These are phyloP conservation scores for Aspergillus saccharolyticus DNA, from an alignment of 495 filamentous ascomycete species.

Conservation along the genomic window DNA sequence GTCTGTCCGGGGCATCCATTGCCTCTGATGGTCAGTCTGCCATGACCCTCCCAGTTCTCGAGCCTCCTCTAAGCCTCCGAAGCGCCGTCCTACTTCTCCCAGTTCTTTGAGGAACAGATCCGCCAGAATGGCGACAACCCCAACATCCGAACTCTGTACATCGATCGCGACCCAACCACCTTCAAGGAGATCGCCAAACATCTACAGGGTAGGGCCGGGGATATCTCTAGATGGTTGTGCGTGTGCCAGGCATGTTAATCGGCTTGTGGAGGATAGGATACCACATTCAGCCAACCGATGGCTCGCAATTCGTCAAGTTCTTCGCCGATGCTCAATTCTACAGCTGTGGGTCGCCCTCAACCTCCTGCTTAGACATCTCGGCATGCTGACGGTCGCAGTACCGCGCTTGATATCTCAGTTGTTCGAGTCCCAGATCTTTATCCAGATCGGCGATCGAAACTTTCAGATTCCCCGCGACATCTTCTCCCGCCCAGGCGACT, in stretches of 20 bases:
- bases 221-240: neutral
- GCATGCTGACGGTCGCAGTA: conserved; percentile 43
- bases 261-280: conserved; percentile 53
- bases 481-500: conserved; percentile 79
- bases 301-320: conserved; percentile 79
- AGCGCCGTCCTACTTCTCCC: conserved; percentile 98
- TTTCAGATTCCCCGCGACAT: conserved; percentile 90
- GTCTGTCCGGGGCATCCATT: conserved; percentile 88
- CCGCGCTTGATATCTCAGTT: conserved; percentile 88
- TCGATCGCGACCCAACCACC: conserved; percentile 87
- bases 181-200: conserved; percentile 88
- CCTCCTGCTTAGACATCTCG: neutral
- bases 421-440: conserved; percentile 90
- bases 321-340: conserved; percentile 98
- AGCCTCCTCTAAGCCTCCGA: conserved; percentile 45
- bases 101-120: conserved; percentile 85
- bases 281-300: conserved; percentile 76
- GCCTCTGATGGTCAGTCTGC: conserved; percentile 83
- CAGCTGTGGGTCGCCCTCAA: conserved; percentile 49
- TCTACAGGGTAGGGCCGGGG: conserved; percentile 66
- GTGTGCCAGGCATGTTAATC: neutral
- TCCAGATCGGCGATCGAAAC: conserved; percentile 75
- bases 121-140: conserved; percentile 54
- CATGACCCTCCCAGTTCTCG: neutral
- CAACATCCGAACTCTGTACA: conserved; percentile 71